Evolutionary conservation across 2,329 filamentous ascomycete genomes (phyloP).

Genomic region (Pseudovirgaria hyperparasitica): DNA sequence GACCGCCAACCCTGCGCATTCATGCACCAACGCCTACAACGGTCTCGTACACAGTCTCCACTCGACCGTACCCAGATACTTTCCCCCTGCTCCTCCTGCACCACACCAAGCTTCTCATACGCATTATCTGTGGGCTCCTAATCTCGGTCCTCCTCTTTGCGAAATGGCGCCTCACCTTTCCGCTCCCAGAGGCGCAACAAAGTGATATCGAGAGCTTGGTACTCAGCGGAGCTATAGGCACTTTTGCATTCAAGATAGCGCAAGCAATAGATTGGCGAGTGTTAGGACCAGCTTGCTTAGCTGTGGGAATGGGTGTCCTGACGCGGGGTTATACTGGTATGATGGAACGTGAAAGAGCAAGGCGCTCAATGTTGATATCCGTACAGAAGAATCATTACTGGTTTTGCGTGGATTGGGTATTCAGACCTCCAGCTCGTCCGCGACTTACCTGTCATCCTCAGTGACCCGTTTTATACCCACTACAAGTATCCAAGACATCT

Average conservation of each 20-base stretch:
- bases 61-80: conserved; percentile 43
- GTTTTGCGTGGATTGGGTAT: conserved; percentile 82
- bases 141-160: conserved; percentile 24
- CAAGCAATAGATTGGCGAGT: conserved; percentile 29
- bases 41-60: conserved; percentile 85
- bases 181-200: conserved; percentile 1
- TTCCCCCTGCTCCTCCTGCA: conserved; percentile 32
- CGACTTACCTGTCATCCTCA: conserved; percentile 51
- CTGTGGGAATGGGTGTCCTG: conserved; percentile 32
- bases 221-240: conserved; percentile 5
- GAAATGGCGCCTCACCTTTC: conserved; percentile 9
- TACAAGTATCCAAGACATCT: conserved; percentile 79
- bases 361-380: conserved; percentile 4
- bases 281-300: conserved; percentile 24
- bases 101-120: conserved; percentile 30
- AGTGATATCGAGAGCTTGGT: conserved; percentile 3
- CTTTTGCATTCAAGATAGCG: conserved; percentile 20
- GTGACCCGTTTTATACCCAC: conserved; percentile 77
- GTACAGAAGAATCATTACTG: conserved; percentile 66
- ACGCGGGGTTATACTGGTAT: conserved; percentile 39
- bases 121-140: conserved; percentile 29
- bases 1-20: conserved; percentile 12
- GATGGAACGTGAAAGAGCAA: conserved; percentile 4
- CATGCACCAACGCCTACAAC: conserved; percentile 56
- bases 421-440: conserved; percentile 65